Base-by-base conservation (phyloP, 73 alveolate genomes). In the Symbiodinium natans region DNA sequence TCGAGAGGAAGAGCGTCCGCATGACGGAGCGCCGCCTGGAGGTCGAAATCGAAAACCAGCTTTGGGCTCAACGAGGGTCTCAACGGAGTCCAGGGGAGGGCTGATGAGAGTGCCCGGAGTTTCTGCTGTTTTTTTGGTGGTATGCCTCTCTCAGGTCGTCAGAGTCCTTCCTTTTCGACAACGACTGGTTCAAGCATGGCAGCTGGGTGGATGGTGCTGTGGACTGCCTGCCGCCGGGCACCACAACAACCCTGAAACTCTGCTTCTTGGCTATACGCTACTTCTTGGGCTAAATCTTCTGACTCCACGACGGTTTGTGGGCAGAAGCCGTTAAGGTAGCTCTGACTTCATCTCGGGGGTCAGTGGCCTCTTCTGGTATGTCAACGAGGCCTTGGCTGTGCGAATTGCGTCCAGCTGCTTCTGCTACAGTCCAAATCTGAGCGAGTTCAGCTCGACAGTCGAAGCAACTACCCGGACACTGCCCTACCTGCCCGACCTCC, bases 141-240 rank as follows among this genome's bases (percentile, higher is more conserved):
- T n/a, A n/a, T n/a, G n/a, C n/a, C n/a, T n/a, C n/a, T n/a, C 25
- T 15, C 77, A 63, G 77, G 77, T 63, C 77, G 1, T 63, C 77
- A 63, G 77, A 63, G 77, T 63, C 77, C 7, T 63, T 63, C 40
- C 77, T 63, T 34, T 63, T 63, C 34, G 77, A 63, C 77, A 63
- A 63, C 77, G 77, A 63, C 31, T 63, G 77, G 77, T 63, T 63
- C 40, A 63, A 63, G 77, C 77, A 63, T 27, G 77, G 77, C 29
- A 63, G 77, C 77, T 63, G 77, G 77, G 77, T 63, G 77, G 77
- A 63, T 63, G 77, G 77, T 63, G 77, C 34, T 23, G 77, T 63
- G 77, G 77, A 63, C 77, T 63, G 77, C 77, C 34, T 63, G 77
- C 77, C 77, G 9, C 77, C 77, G 2, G 77, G 77, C 7, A 63